Base-by-base conservation (phyloP, 2,329 filamentous ascomycete species). In the Neophaeococcomyces mojaviensis region DNA sequence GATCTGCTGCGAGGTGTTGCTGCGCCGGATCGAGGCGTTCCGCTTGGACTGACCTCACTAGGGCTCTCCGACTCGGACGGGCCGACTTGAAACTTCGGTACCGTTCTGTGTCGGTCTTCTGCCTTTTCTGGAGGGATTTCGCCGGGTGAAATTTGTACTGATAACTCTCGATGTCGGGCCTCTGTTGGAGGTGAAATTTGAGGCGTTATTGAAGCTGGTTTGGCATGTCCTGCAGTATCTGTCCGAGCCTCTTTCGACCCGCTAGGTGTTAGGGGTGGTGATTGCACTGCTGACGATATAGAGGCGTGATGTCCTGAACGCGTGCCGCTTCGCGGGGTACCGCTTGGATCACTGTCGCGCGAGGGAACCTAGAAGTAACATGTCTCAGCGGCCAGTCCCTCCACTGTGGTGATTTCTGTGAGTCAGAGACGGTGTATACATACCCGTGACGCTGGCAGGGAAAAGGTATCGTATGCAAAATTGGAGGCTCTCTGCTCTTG, bases 391-490 rank as follows among this genome's bases (percentile, higher is more conserved):
- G 5, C 10, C 20, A 16, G 15, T 19, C 12, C 30, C 13, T 26
- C n/a, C 20, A 19, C 3, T 36, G 13, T 26, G 5, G 7, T 10
- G 22, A 16, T 10, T 22, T 3, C 8, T 3, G 26, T 15, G 33
- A n/a, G 18, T 28, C 26, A 9, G 18, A 9, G 5, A 12, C 20
- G n/a, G 49, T 34, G 36, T 40, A 32, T 34, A 65, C 66, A 43
- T 66, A 70, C 66, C 53, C 66, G 65, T 35, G 61, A 68, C 13
- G 64, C 59, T 49, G 92, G 90, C 43, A 97, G 73, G 30, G 92
- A 97, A 53, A 95, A 82, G 28, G 90, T 84, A 63, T 96, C 89
- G 60, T 89, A 97, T 35, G 84, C 82, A 67, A 88, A 94, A 61
- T 88, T 86, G 61, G 84, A 85, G 72, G 94, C 79, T 53, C 89